A percentile compares a stretch with the other conserved stretches of the same genome.
Evolutionary conservation across 2,329 filamentous ascomycete species (phyloP).

Genomic region (Curvularia hawaiiensis): DNA sequence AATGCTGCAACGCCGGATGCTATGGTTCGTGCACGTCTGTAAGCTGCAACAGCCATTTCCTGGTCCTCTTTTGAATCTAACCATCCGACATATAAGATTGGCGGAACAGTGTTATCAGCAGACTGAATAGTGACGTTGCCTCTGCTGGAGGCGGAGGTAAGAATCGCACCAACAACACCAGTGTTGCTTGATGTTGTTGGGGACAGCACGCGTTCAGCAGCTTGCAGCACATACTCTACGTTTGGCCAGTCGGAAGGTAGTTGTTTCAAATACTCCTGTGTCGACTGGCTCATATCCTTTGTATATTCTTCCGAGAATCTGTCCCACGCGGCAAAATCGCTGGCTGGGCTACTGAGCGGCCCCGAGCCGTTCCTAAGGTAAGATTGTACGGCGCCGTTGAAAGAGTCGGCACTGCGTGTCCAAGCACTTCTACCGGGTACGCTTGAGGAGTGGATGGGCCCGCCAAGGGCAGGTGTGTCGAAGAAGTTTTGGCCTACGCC

Average conservation of each 20-base stretch:
- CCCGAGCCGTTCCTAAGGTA: constrained; percentile 13
- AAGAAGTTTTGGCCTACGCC: constrained; percentile 11
- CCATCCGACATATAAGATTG: constrained; percentile 8
- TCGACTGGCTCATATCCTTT: constrained; percentile 8
- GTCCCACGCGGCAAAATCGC: constrained; percentile 13
- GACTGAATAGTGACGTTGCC: constrained; percentile 14
- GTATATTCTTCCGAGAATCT: constrained; percentile 5
- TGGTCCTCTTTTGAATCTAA: constrained; percentile 10
- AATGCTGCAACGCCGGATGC: constrained; percentile 10
- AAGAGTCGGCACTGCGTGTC: constrained; percentile 6
- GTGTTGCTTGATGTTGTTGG: constrained; percentile 1
- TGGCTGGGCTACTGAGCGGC: constrained; percentile 13
- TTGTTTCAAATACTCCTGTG: constrained; percentile 1
- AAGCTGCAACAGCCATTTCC: constrained; percentile 14
- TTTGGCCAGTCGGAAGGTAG: constrained; percentile 13
- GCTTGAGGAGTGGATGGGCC: constrained; percentile 5
- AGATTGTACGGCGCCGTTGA: constrained; percentile 4
- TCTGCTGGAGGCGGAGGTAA: constrained; percentile 9
- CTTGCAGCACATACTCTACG: constrained; percentile 7
- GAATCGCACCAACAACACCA: constrained; percentile 9
- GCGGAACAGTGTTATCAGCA: constrained; percentile 5
- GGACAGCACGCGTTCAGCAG: constrained; percentile 4
- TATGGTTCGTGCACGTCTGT: constrained; percentile 9
- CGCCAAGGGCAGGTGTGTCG: constrained; percentile 9
- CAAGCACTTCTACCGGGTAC: constrained; percentile 12